These are phyloP conservation scores for Viola odorata DNA, from an alignment of 345 rosid species.

Conservation along the genomic window DNA sequence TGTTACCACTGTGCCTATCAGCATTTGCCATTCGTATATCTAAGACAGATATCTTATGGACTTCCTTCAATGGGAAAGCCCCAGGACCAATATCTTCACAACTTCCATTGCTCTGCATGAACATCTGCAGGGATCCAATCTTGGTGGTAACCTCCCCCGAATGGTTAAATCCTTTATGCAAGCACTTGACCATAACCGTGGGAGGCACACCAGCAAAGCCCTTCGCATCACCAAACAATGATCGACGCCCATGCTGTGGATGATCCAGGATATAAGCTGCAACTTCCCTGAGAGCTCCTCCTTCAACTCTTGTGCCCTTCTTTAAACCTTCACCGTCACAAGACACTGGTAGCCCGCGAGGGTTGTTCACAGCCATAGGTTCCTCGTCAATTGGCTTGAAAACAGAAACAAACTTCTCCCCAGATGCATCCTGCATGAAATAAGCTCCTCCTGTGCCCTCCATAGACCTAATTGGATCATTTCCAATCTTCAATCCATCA, in stretches of 20 bases:
- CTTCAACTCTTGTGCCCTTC: constrained; percentile 44
- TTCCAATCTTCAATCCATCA: constrained; percentile 32
- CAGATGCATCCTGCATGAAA: constrained; percentile 36
- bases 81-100: constrained; percentile 47
- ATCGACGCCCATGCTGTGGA: constrained; percentile 23
- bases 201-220: constrained; percentile 46
- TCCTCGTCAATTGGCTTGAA: constrained; percentile 50
- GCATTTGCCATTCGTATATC: constrained; percentile 47
- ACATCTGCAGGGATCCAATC: constrained; percentile 46
- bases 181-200: constrained; percentile 30
- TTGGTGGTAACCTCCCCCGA: constrained; percentile 17
- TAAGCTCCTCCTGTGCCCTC: constrained; percentile 48
- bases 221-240: constrained; percentile 15
- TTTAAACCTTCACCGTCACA: constrained; percentile 37
- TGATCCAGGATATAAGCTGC: constrained; percentile 45
- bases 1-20: constrained; percentile 45
- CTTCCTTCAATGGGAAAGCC: constrained; percentile 39
- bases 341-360: constrained; percentile 34
- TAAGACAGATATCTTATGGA: constrained; percentile 37
- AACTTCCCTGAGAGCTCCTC: constrained; percentile 46
- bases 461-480: constrained; percentile 33
- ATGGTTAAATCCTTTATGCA: constrained; percentile 35
- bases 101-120: constrained; percentile 32
- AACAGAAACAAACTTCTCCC: constrained; percentile 36
- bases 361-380: constrained; percentile 39